These are phyloP conservation scores for Fremontodendron californicum DNA, from an alignment of 345 rosid genomes.

Conservation along the genomic window DNA sequence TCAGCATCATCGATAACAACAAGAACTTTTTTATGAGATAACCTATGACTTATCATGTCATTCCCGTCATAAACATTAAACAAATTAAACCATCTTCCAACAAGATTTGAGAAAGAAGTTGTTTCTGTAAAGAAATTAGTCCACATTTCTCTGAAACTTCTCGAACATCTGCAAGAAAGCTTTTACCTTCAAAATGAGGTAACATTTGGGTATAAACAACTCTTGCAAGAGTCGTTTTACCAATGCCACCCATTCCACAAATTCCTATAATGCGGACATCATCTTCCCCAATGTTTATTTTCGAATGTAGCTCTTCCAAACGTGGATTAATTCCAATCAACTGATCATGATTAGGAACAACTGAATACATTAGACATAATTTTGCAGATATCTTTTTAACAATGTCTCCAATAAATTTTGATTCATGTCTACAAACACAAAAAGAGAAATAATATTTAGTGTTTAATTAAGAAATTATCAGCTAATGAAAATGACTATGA, in stretches of 20 bases:
- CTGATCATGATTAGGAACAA: background rate
- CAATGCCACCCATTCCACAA: slow-evolving; percentile 41
- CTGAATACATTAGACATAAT: background rate
- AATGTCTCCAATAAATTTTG: background rate
- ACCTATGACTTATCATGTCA: slow-evolving; percentile 11
- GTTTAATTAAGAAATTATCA: background rate
- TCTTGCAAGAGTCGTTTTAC: slow-evolving; percentile 35
- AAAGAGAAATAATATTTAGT: background rate
- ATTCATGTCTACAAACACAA: background rate
- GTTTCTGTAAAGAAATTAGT: slow-evolving; percentile 37
- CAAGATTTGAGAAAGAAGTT: background rate
- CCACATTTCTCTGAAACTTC: slow-evolving; percentile 30
- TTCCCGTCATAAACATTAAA: slow-evolving; percentile 21
- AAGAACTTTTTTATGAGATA: slow-evolving; percentile 28
- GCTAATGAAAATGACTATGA: no score
- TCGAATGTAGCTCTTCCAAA: background rate
- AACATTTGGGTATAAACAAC: slow-evolving; percentile 19
- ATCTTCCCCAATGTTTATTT: background rate
- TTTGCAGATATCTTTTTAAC: background rate
- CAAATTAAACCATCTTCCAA: background rate
- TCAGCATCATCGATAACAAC: slow-evolving; percentile 59
- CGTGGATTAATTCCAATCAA: background rate
- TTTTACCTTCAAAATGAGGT: slow-evolving; percentile 8
- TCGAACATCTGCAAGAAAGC: slow-evolving; percentile 30
- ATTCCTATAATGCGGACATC: slow-evolving; percentile 13